Evolutionary conservation across 345 rosid species (phyloP).

Genomic region (Salix dunnii): DNA sequence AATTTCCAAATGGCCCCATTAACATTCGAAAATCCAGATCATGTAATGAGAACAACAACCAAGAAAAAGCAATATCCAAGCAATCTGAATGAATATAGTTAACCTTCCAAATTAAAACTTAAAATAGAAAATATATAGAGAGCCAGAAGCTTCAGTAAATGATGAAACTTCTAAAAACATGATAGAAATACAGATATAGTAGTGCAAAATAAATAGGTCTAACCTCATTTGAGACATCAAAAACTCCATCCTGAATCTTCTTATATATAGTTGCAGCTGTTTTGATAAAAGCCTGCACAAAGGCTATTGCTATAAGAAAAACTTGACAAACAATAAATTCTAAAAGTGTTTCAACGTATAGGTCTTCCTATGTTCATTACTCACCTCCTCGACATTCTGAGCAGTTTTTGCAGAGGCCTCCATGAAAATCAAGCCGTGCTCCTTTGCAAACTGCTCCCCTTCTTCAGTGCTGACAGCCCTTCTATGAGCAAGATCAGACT

Average conservation of each 20-base stretch:
- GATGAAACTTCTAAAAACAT: neutral
- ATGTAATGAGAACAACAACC: too few relatives aligned
- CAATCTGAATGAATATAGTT: neutral
- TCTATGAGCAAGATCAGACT: constrained; percentile 92
- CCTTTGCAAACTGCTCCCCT: constrained; percentile 95
- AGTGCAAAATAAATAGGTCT: constrained; percentile 9
- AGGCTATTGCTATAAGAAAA: neutral
- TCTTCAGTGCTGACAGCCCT: constrained; percentile 94
- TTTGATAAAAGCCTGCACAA: constrained; percentile 76
- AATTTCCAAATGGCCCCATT: too few relatives aligned
- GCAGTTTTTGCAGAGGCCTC: constrained; percentile 99
- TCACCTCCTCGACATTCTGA: constrained; percentile 94
- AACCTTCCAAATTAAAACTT: neutral
- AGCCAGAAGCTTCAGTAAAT: neutral
- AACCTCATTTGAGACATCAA: constrained; percentile 95
- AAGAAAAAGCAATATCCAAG: too few relatives aligned
- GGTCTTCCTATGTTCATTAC: neutral
- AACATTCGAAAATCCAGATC: too few relatives aligned
- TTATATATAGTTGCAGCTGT: constrained; percentile 94
- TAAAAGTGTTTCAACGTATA: neutral
- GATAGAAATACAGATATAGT: neutral
- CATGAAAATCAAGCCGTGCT: constrained; percentile 94
- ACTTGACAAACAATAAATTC: neutral
- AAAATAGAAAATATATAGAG: neutral
- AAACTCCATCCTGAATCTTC: constrained; percentile 96